These are phyloP conservation scores for Pseudocercospora vitis DNA, from an alignment of 2,329 filamentous ascomycete species.

Conservation along the genomic window DNA sequence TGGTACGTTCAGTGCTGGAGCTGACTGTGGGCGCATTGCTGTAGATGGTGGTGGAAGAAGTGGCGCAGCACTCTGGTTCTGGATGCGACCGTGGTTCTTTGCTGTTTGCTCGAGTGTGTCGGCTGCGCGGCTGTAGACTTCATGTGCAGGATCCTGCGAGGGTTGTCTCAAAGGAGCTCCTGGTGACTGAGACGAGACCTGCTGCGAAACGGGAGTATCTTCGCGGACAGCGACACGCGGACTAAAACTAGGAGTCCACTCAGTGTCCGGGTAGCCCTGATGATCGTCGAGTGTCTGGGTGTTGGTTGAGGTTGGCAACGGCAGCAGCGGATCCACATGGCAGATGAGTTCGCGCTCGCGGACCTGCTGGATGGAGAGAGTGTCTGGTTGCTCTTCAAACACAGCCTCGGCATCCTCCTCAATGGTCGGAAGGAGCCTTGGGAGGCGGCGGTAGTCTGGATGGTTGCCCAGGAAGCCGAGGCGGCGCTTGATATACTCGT, in stretches of 20 bases:
- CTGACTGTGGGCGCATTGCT: background rate
- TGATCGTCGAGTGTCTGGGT: slow-evolving; percentile 31
- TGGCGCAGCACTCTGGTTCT: background rate
- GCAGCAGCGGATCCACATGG: slow-evolving; percentile 28
- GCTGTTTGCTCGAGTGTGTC: slow-evolving; percentile 12
- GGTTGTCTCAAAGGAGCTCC: no score
- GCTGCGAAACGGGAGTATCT: no score
- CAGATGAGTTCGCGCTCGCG: slow-evolving; percentile 27
- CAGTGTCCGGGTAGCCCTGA: slow-evolving; percentile 23
- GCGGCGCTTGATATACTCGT: slow-evolving; percentile 32
- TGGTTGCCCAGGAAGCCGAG: slow-evolving; percentile 26
- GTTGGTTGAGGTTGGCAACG: slow-evolving; percentile 32
- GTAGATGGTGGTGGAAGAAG: background rate
- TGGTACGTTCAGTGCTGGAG: background rate
- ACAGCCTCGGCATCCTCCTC: slow-evolving; percentile 25
- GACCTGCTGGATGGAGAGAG: slow-evolving; percentile 30
- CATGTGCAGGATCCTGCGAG: no score
- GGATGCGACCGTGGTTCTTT: slow-evolving; percentile 5
- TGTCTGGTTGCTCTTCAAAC: slow-evolving; percentile 20
- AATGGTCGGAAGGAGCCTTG: slow-evolving; percentile 19
- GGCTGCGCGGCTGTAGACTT: background rate
- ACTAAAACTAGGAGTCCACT: slow-evolving; percentile 11
- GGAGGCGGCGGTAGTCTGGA: slow-evolving; percentile 19
- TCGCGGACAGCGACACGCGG: background rate
- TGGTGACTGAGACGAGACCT: no score